Conservation (phyloP, 2,329 filamentous ascomycete genomes). For the Ophiostoma triangulosporum region DNA sequence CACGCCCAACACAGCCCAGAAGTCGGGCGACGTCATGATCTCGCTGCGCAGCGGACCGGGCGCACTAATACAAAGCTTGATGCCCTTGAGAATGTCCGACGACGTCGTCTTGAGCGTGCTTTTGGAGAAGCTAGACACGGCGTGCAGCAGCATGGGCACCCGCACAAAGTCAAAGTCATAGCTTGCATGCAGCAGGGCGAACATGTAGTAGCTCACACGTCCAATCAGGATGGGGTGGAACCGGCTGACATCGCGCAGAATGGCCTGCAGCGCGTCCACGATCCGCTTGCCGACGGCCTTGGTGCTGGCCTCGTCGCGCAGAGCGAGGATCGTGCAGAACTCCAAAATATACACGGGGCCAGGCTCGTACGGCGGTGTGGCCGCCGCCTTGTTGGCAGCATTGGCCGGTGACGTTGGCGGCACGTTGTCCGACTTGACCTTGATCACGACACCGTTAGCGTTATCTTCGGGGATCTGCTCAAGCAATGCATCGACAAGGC, state of each 20-base stretch:
- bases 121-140: conserved; percentile 75
- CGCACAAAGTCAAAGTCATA: conserved; percentile 88
- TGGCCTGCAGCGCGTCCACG: conserved; percentile 63
- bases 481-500: conserved; percentile 58
- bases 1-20: conserved; percentile 79
- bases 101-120: conserved; percentile 65
- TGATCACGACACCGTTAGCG: conserved; percentile 64
- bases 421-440: conserved; percentile 75
- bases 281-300: conserved; percentile 63
- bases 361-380: conserved; percentile 64
- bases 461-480: conserved; percentile 76
- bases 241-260: conserved; percentile 65
- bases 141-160: conserved; percentile 80
- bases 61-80: conserved; percentile 66
- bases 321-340: conserved; percentile 67
- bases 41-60: conserved; percentile 72
- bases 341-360: conserved; percentile 83
- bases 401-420: conserved; percentile 31
- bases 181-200: conserved; percentile 68
- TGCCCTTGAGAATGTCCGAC: conserved; percentile 60
- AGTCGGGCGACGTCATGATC: conserved; percentile 91
- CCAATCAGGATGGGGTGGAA: conserved; percentile 72
- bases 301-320: conserved; percentile 62
- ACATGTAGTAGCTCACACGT: conserved; percentile 64
- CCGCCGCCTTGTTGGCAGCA: conserved; percentile 37